Evolutionary conservation across 495 filamentous ascomycete genomes (phyloP).

Genomic region (Penicillium maclennaniae): DNA sequence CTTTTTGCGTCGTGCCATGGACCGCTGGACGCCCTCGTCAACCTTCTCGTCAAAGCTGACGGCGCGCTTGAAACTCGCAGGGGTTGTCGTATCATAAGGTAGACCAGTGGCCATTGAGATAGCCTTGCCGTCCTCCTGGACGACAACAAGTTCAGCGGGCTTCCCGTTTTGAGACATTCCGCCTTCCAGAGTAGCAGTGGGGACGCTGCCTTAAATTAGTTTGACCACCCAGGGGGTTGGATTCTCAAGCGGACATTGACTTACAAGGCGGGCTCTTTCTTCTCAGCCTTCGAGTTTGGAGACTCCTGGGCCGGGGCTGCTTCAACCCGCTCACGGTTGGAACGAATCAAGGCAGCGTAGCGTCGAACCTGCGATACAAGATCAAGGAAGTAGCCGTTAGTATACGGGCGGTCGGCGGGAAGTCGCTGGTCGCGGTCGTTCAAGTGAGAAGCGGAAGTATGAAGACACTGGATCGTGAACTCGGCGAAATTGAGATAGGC

Average conservation of each 20-base stretch:
- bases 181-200: constrained; percentile 67
- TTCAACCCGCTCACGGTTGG: constrained; percentile 39
- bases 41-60: constrained; percentile 49
- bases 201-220: background rate
- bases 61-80: constrained; percentile 55
- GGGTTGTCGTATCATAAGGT: constrained; percentile 36
- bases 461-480: constrained; percentile 78
- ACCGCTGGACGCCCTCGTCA: constrained; percentile 74
- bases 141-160: constrained; percentile 71
- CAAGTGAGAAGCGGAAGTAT: constrained; percentile 74
- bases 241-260: background rate
- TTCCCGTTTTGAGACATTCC: constrained; percentile 73
- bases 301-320: constrained; percentile 15
- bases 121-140: constrained; percentile 71
- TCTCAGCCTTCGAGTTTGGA: background rate
- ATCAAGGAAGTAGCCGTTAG: constrained; percentile 90
- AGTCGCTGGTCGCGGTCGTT: constrained; percentile 76
- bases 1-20: constrained; percentile 89
- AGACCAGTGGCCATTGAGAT: constrained; percentile 69
- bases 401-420: constrained; percentile 81
- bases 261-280: constrained; percentile 5
- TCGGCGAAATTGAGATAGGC: constrained; percentile 83
- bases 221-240: background rate
- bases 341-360: constrained; percentile 61
- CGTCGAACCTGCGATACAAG: constrained; percentile 79